Conservation (phyloP, 1,284 basidiomycete species). For the Grifola frondosa region DNA sequence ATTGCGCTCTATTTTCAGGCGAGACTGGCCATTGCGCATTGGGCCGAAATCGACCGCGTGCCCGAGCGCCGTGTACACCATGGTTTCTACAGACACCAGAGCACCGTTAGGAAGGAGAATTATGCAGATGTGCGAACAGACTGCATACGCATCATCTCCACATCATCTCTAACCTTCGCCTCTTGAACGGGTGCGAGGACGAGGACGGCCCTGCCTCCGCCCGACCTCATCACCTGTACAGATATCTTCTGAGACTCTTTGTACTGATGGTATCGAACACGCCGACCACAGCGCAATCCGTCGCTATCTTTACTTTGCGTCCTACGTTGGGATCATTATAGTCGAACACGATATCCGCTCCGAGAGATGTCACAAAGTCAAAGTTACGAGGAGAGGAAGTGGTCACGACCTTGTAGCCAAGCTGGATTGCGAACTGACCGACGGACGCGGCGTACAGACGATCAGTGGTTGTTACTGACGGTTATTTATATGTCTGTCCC, state of each 20-base stretch:
- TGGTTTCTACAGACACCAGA: no score
- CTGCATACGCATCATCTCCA: constrained; percentile 8
- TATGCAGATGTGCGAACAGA: no score
- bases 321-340: constrained; percentile 23
- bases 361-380: constrained; percentile 39
- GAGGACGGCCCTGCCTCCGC: constrained; percentile 18
- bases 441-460: constrained; percentile 14
- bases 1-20: constrained; percentile 22
- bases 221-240: constrained; percentile 16
- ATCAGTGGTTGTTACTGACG: background rate
- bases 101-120: no score
- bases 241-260: constrained; percentile 16
- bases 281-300: constrained; percentile 17
- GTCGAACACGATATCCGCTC: constrained; percentile 43
- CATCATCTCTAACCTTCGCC: constrained; percentile 8
- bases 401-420: constrained; percentile 43
- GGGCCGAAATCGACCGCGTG: constrained; percentile 10
- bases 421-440: constrained; percentile 44
- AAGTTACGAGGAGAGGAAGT: constrained; percentile 41
- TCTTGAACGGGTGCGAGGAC: constrained; percentile 2
- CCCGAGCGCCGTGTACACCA: constrained; percentile 23
- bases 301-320: constrained; percentile 20
- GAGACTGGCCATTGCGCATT: constrained; percentile 8
- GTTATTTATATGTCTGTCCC: no score
- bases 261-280: constrained; percentile 23